Evolutionary conservation across 768 basidiomycete genomes (phyloP).

Genomic region (Panaeolus papilionaceus): DNA sequence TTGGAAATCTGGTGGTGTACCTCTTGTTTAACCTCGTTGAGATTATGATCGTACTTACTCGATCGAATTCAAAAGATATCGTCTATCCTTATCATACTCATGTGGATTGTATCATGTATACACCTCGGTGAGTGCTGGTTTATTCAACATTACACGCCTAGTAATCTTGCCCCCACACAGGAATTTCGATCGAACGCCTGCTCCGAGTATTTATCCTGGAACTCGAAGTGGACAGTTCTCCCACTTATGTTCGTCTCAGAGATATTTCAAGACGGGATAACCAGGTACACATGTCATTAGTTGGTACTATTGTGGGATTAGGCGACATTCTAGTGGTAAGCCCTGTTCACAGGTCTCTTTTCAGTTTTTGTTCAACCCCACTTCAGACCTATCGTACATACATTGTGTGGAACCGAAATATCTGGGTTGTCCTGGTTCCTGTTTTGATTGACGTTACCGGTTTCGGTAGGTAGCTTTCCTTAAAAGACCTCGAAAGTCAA

Average conservation of each 20-base stretch:
- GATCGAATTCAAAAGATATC: not conserved
- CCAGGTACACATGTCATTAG: not conserved
- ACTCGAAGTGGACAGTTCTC: not conserved
- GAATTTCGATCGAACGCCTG: not conserved
- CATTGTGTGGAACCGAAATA: conserved; percentile 33
- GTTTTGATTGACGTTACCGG: conserved; percentile 28
- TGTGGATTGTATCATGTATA: not conserved
- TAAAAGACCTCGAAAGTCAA: not conserved
- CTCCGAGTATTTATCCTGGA: not conserved
- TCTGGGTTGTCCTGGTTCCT: conserved; percentile 32
- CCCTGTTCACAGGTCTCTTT: not conserved
- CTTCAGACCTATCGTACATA: conserved; percentile 37
- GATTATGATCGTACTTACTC: too few relatives aligned
- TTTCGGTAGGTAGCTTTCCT: conserved; percentile 25
- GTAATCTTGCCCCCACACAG: not conserved
- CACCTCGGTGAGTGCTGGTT: not conserved
- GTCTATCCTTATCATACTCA: not conserved
- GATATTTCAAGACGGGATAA: not conserved
- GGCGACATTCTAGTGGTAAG: conserved; percentile 36
- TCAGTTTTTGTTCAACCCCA: not conserved
- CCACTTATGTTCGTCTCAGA: not conserved
- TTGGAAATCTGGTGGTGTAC: too few relatives aligned
- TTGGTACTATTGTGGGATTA: conserved; percentile 32
- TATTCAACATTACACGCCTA: not conserved
- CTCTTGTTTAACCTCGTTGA: too few relatives aligned